Conservation (phyloP, 169 alveolate species). For the Babesia caballi region DNA sequence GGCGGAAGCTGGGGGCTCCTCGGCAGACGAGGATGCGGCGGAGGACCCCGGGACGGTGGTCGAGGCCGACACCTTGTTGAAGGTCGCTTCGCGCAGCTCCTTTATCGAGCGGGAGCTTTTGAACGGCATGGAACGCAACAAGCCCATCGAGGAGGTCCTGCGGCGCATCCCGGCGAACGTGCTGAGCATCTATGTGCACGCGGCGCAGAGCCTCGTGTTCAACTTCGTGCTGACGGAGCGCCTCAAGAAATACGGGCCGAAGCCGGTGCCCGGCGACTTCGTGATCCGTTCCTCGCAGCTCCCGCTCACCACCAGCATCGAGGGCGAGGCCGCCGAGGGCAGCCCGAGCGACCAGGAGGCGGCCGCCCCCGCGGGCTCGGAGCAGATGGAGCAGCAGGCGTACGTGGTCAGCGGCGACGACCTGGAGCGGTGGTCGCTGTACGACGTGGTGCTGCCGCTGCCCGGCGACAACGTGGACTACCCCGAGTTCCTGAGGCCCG, state of each 20-base stretch:
- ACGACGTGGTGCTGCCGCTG: constrained; percentile 89
- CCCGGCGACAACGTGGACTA: constrained; percentile 83
- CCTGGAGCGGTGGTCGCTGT: constrained; percentile 71
- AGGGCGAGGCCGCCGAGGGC: not conserved
- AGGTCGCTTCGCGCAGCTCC: constrained; percentile 9
- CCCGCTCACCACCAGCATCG: constrained; percentile 21
- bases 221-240: constrained; percentile 84
- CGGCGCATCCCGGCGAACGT: constrained; percentile 79
- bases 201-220: constrained; percentile 90
- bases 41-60: not conserved
- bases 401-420: constrained; percentile 75
- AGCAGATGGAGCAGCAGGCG: constrained; percentile 58
- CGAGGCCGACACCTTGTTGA: constrained; percentile 5
- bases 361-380: not conserved
- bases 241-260: constrained; percentile 82
- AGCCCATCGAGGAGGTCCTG: constrained; percentile 77
- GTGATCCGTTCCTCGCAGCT: constrained; percentile 42
- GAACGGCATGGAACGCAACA: constrained; percentile 55
- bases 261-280: constrained; percentile 76
- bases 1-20: not conserved
- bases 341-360: not conserved
- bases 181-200: constrained; percentile 86
- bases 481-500: constrained; percentile 35
- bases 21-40: not conserved
- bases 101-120: constrained; percentile 67